Evolutionary conservation across 2,329 filamentous ascomycete genomes (phyloP), one percentile per base, ranked within the genome.

Genomic region (Pseudohalonectria lignicola): DNA sequence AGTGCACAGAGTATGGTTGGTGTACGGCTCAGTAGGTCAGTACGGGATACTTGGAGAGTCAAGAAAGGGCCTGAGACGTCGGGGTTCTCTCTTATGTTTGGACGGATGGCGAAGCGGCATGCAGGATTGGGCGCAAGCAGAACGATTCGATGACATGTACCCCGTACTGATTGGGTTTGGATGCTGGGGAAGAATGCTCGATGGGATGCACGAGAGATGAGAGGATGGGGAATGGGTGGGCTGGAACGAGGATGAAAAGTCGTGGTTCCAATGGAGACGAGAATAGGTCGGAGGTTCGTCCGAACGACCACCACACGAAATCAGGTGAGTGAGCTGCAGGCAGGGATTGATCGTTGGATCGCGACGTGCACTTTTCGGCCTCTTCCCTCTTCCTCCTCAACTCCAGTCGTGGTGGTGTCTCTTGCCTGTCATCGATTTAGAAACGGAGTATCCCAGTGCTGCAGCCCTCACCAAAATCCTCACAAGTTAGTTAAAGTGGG

Each of bases 271-370:
- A 37, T 41, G 17, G 19, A 34, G 17, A 13, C 31, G 19, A 34
- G 17, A 13, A 34, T 9, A 13, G 31, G 17, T 21, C 19, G n/a
- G 31, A 16, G 30, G 23, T 34, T 39, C 31, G 31, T 37, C 28
- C 10, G 29, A 31, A 6, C 6, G 29, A 10, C 23, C 23, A 26
- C 23, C 23, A 26, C 19, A 31, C 44, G 42, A 45, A 49, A 41
- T 46, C 47, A 49, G 45, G 47, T 49, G 45, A 47, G 34, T 37
- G 45, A 47, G 34, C 39, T 45, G 43, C 43, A 45, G 39, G 42
- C 37, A 36, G 21, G 34, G 34, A 25, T 34, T 21, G 18, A n/a
- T 21, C 16, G 21, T 34, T 25, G 26, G 18, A 23, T 12, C 23
- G 32, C 18, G 32, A n/a, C 32, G 4, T 21, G 5, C 15, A 11